Evolutionary conservation across 257 asterid species (phyloP), one percentile per base, ranked within the genome.

Genomic region (Solanum arcanum): DNA sequence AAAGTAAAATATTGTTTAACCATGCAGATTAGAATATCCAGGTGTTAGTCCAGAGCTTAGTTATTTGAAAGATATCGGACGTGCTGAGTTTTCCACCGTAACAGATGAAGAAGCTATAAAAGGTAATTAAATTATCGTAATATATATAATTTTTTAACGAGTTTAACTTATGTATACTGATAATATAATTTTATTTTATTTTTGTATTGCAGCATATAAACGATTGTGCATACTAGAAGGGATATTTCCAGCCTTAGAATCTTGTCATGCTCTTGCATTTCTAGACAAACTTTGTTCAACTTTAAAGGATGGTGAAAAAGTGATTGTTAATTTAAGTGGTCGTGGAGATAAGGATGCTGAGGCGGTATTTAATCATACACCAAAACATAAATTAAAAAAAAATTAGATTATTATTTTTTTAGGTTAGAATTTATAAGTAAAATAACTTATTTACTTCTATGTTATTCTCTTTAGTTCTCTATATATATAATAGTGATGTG

Each of bases 11-110:
- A 33, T 33, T 33, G 2, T 25, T 35, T 56, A 13, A 59, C 76
- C 21, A 27, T 88, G 84, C 87, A 96, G 99, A 56, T 84, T 96
- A 46, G 98, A 96, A 60, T 96, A 95, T 39, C 98, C 98, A 2
- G 95, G 92, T 7, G 96, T 96, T 44, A 92, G 99, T 84, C 97
- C 98, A 2, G 96, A 96, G 89, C 88, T 92, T 75, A 94, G 98
- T 87, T 96, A 91, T 88, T 94, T 96, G 3, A 94, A 93, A 88
- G 99, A 95, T 18, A 93, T 86, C 0, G 94, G 93, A 1, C 97
- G 95, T 12, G 98, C 95, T 7, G 96, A 96, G 88, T 91, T 91
- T 87, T 86, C 90, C 49, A 47, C 91, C 0, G 91, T 92, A 66
- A 92, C 95, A 0, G 95, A 96, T 46, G 92, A 93, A 59, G 97